phyloP scores from a whole-genome alignment of 805 yeast genomes.

The Kuraishia capsulata region DNA sequence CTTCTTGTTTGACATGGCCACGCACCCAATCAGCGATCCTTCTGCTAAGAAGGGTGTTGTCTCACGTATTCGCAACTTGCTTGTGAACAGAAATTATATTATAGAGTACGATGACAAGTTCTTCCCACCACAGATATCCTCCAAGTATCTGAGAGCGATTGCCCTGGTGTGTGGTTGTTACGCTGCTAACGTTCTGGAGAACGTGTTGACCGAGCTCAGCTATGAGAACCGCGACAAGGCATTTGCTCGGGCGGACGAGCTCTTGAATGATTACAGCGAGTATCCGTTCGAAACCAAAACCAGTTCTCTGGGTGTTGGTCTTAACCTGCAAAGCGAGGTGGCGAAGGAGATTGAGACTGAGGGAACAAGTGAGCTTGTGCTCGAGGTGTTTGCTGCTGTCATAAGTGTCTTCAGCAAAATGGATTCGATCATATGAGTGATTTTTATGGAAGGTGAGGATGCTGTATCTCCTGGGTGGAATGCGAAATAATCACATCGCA shows the following conservation, averaged over 20 bases:
- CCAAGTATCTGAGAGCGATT: constrained; percentile 66
- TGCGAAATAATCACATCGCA: background rate
- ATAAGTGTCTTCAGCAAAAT: constrained; percentile 82
- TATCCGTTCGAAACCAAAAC: constrained; percentile 62
- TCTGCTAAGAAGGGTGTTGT: constrained; percentile 75
- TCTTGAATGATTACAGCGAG: constrained; percentile 72
- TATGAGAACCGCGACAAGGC: constrained; percentile 91
- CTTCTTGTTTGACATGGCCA: constrained; percentile 94
- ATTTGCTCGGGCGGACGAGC: constrained; percentile 88
- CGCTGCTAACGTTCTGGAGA: constrained; percentile 95
- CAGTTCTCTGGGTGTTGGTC: constrained; percentile 61
- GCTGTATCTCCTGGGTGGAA: background rate
- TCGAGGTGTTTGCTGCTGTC: constrained; percentile 92
- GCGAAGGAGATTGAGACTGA: constrained; percentile 41
- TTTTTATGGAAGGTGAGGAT: too few species aligned
- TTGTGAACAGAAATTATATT: constrained; percentile 64
- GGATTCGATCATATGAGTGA: constrained; percentile 70
- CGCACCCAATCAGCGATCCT: constrained; percentile 90
- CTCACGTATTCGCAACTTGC: constrained; percentile 57
- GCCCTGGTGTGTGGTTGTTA: constrained; percentile 82
- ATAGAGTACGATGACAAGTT: constrained; percentile 45
- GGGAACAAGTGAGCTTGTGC: constrained; percentile 47
- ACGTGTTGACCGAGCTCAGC: constrained; percentile 64
- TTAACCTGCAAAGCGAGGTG: constrained; percentile 49
- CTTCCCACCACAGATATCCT: constrained; percentile 62